Base-by-base conservation (phyloP, 495 filamentous ascomycete species). In the Penicillium ucsense region DNA sequence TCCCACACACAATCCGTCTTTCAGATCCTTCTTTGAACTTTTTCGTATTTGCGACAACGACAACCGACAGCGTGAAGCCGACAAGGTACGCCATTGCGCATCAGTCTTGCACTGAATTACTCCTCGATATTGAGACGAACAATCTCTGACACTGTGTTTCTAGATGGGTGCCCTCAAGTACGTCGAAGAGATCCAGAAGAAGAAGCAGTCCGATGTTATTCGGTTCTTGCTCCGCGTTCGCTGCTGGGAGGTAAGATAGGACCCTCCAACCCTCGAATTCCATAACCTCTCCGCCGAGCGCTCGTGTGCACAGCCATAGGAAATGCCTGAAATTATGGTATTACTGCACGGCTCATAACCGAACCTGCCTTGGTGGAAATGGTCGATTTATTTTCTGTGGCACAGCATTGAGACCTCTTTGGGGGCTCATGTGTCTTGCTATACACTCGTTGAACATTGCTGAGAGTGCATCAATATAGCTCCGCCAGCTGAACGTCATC, bases 391-490 rank as follows among this genome's bases (percentile, higher is more conserved):
- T 36, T 36, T 36, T 33, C 11, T 70, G 68, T 73, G 69, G 69
- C 69, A 73, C 67, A 43, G 63, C 54, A 57, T 48, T 59, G 59
- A 51, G 59, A 56, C 56, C 51, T 47, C 49, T 57, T 41, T 33
- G 39, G 49, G 57, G 59, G 38, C 54, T 63, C 52, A 42, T 66
- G 71, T 79, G 73, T 76, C 72, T 81, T 92, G 89, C 86, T 94
- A 88, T 89, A 88, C 86, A 92, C 88, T 94, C 88, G 87, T 91
- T 95, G 89, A 95, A 92, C 88, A 81, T 84, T 84, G 89, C 90
- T 96, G 88, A 96, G 88, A 94, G 89, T 94, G 86, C 85, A 89
- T 83, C 70, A 89, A 90, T 89, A 88, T 89, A 96, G 90, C 88
- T 94, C 69, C 90, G 90, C 76, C 90, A 96, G 80, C 76, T 95